Conservation (phyloP, 306 rosid species). For the Nissolia schottii region DNA sequence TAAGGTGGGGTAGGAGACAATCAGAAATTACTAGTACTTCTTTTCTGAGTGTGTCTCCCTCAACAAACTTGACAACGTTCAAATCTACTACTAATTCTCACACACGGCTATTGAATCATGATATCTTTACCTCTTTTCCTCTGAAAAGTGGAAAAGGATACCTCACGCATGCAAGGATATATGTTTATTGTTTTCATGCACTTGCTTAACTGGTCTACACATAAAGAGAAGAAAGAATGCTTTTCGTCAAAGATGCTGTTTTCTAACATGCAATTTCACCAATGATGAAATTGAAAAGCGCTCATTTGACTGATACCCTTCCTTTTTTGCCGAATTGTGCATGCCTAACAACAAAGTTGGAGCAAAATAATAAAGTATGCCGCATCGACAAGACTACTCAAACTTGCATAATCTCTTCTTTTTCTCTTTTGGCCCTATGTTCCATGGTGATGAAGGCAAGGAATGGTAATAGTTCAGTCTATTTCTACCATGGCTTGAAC, state of each 20-base stretch:
- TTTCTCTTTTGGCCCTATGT: neutral
- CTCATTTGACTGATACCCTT: conserved; percentile 8
- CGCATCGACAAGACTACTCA: neutral
- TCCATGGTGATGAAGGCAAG: neutral
- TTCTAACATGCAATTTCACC: neutral
- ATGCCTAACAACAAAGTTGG: neutral
- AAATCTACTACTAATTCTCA: neutral
- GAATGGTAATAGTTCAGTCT: conserved; percentile 34
- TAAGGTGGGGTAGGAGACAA: conserved; percentile 19
- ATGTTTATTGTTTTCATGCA: conserved; percentile 20
- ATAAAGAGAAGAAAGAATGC: conserved; percentile 10
- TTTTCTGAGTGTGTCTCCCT: neutral
- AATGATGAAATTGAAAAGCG: conserved; percentile 8
- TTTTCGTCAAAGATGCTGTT: conserved; percentile 34
- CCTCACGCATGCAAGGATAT: conserved; percentile 29
- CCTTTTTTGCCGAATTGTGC: neutral
- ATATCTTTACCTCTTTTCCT: neutral
- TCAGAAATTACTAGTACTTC: neutral
- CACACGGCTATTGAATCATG: neutral
- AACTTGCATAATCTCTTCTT: neutral
- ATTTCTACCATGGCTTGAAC: conserved; percentile 35
- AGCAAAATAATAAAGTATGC: neutral
- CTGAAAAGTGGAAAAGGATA: conserved; percentile 37
- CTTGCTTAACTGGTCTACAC: conserved; percentile 13
- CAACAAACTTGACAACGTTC: neutral